Evolutionary conservation across 768 basidiomycete species (phyloP), one percentile per base, ranked within the genome.

Genomic region (Agaricus blazei): DNA sequence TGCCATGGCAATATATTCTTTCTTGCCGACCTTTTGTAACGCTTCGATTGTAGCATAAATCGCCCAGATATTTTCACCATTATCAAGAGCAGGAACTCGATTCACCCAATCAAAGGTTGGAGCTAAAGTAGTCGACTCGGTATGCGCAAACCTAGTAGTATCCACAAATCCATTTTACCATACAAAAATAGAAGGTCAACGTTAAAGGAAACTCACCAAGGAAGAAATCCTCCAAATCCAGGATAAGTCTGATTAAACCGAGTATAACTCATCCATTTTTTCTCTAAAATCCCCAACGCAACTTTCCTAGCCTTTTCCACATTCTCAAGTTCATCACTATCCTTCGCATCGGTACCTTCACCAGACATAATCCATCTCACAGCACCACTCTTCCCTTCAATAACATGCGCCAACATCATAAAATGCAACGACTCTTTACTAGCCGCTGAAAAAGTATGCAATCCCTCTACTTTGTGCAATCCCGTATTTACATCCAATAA

Each of bases 151-250:
- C 62, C 60, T 63, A 36, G 11, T 3, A 14, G 8, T 5, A 19
- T 1, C 19, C 19, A 19, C 19, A 52, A 38, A 11, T 47, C 12
- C 1, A 24, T 46, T 31, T 11, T 14, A 12, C 8, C 15, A 28
- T 29, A 31, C 12, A 11, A 9, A 23, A 26, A 15, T 12, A 43
- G 44, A 23, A 24, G 9, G 6, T 5, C n/a, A 26, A 29, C 9
- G 27, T 23, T 3, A 41, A n/a, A 43, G 27, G 36, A 37, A 12
- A 7, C 54, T 48, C 44, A 62, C 64, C 64, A 65, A 19, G 64
- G 64, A 23, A 65, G 31, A 38, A 65, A 65, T n/a, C 64, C 64
- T 26, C 64, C 63, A 51, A 65, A 65, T 6, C 64, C 64, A 34
- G 64, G 63, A 52, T 59, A 65, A 7, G 64, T 65, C 28, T 49